These are phyloP conservation scores for Begonia peltatifolia DNA, from an alignment of 306 rosid species.

Conservation along the genomic window DNA sequence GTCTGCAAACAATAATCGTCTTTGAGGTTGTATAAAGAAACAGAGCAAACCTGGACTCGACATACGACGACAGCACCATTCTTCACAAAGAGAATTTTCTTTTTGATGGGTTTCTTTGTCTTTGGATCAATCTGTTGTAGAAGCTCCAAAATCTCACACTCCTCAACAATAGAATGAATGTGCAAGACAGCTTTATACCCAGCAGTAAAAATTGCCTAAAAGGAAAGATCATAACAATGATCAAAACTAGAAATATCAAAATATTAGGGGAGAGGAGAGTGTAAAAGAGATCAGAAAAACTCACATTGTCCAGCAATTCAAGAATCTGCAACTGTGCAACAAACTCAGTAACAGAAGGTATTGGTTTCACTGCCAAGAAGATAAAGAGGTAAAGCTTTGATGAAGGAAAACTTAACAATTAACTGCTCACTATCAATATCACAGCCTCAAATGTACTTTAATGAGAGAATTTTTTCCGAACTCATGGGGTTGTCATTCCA, in stretches of 20 bases:
- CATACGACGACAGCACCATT: conserved; percentile 73
- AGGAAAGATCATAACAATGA: not conserved
- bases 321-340: conserved; percentile 77
- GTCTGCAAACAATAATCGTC: too few relatives aligned
- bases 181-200: conserved; percentile 97
- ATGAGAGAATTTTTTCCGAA: too few relatives aligned
- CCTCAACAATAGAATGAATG: conserved; percentile 86
- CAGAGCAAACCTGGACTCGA: conserved; percentile 68
- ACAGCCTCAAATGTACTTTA: too few relatives aligned
- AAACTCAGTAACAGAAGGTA: conserved; percentile 61
- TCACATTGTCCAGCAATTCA: conserved; percentile 80
- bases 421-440: too few relatives aligned
- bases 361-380: conserved; percentile 53
- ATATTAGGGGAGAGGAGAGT: too few relatives aligned
- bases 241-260: not conserved
- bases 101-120: conserved; percentile 79
- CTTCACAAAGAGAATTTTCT: conserved; percentile 79
- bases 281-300: not conserved
- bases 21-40: not conserved
- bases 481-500: too few relatives aligned
- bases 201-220: conserved; percentile 97
- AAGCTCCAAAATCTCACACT: conserved; percentile 92
- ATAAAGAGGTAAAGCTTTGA: not conserved
- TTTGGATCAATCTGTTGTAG: conserved; percentile 80
- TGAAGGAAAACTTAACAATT: too few relatives aligned